Base-by-base conservation (phyloP, 2,329 filamentous ascomycete genomes). In the Penicillium sp. region DNA sequence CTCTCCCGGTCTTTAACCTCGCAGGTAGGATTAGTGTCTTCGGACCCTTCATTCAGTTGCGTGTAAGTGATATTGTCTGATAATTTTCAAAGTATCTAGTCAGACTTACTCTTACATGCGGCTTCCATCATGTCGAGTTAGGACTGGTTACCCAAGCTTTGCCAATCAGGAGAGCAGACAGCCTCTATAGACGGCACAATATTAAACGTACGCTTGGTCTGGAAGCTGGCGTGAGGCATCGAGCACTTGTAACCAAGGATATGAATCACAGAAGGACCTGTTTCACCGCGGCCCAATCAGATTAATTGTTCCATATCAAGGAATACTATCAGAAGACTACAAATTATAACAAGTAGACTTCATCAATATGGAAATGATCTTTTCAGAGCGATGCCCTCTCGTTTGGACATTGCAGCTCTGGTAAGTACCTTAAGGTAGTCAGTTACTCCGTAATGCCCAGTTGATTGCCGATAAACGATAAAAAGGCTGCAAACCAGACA, bases 401-500 rank as follows among this genome's bases (percentile, higher is more conserved):
- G 3, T 11, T 33, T 33, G 30, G 30, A 33, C 2, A 2, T 11
- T 33, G 30, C 1, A 33, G 30, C 30, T 11, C 30, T 33, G 8
- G 30, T 33, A 11, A 1, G 35, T 14, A 37, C 13, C 19, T 22
- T 1, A 1, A 22, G 19, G 1, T 22, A 22, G 19, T 22, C 2
- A 22, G 19, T 22, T 22, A 1, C 13, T 26, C 6, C 16, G 14
- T 8, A 8, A 37, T 28, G 10, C 6, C 35, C 35, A 37, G 35
- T 37, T 37, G 35, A 37, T 14, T 14, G 14, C 35, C 4, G 38
- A 22, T 33, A 10, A 25, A 14, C 25, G 52, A 42, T 38, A 43
- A 26, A 10, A 8, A 1, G 25, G 11, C 2, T 74, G 72, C 73
- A 76, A 76, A 75, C 71, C 57, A 58, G 54, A 49, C 71, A 74